Evolutionary conservation across 2,329 filamentous ascomycete genomes (phyloP).

Genomic region (Sclerotiophoma versabilis): DNA sequence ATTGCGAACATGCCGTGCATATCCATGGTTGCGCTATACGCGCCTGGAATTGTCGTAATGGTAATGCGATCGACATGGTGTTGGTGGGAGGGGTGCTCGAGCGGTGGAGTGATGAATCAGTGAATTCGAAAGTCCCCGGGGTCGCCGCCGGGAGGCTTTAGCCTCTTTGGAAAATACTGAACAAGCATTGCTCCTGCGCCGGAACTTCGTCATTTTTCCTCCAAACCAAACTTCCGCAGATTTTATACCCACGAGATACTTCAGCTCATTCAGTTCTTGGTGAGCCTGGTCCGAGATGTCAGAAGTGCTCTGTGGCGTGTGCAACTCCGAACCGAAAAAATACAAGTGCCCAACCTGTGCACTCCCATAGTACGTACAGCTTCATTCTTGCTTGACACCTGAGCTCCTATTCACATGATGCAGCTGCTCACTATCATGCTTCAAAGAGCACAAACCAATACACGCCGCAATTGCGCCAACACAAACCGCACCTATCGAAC

Average conservation of each 20-base stretch:
- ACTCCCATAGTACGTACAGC: constrained; percentile 52
- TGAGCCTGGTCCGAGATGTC: constrained; percentile 34
- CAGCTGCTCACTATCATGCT: constrained; percentile 44
- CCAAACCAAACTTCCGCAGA: neutral
- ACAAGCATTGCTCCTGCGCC: constrained; percentile 20
- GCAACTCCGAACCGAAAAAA: constrained; percentile 53
- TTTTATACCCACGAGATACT: neutral
- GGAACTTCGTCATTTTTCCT: constrained; percentile 4
- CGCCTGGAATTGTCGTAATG: constrained; percentile 25
- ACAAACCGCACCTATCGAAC: constrained; percentile 6
- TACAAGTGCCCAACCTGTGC: constrained; percentile 60
- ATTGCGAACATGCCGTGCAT: constrained; percentile 47
- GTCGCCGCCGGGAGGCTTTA: constrained; percentile 23
- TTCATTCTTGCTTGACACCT: neutral
- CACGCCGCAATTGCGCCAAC: constrained; percentile 20
- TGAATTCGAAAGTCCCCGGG: constrained; percentile 4
- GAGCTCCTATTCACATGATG: constrained; percentile 6
- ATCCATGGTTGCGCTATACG: constrained; percentile 45
- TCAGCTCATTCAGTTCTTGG: no score
- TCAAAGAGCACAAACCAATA: constrained; percentile 41
- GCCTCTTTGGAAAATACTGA: constrained; percentile 29
- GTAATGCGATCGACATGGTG: constrained; percentile 41
- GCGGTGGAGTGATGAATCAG: constrained; percentile 33
- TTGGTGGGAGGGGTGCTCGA: constrained; percentile 12
- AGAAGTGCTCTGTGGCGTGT: constrained; percentile 52